These are phyloP conservation scores for Allium sativum DNA, from an alignment of 106 monocot genomes.

Conservation along the genomic window DNA sequence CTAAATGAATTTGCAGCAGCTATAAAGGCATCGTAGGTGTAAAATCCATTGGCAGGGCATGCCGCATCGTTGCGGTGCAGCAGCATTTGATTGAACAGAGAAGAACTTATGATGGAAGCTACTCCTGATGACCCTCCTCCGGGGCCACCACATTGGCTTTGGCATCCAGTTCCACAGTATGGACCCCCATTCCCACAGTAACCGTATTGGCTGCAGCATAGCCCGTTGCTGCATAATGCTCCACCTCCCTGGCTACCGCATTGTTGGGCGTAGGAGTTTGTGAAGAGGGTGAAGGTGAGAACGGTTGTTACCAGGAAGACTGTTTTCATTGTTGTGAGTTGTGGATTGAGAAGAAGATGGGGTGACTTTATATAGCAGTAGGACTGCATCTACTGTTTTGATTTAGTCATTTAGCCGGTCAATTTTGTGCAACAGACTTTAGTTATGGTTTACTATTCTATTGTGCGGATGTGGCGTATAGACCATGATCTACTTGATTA, in stretches of 20 bases:
- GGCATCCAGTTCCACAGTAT: constrained; percentile 15
- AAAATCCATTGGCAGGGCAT: constrained; percentile 37
- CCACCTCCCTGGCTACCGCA: constrained; percentile 25
- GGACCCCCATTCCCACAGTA: constrained; percentile 17
- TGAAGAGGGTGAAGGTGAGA: background rate
- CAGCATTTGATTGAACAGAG: constrained; percentile 49
- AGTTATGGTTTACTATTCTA: no score
- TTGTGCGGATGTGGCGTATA: no score
- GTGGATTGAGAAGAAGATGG: no score
- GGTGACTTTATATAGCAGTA: no score
- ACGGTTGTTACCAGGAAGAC: no score
- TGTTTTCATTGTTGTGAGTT: no score
- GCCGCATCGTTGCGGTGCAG: constrained; percentile 32
- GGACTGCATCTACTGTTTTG: no score
- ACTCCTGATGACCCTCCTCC: constrained; percentile 22
- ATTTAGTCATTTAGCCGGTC: no score
- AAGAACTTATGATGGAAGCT: constrained; percentile 20
- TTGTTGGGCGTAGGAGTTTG: constrained; percentile 4
- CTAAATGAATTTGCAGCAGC: constrained; percentile 32
- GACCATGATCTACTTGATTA: no score
- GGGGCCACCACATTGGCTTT: no score
- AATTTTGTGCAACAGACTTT: no score
- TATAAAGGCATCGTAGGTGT: constrained; percentile 52
- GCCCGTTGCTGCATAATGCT: background rate
- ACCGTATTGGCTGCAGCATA: constrained; percentile 39